A percentile compares a stretch with the other conserved stretches of the same genome.
Conservation (phyloP, 768 basidiomycete genomes). For the Daedaleopsis nitida region DNA sequence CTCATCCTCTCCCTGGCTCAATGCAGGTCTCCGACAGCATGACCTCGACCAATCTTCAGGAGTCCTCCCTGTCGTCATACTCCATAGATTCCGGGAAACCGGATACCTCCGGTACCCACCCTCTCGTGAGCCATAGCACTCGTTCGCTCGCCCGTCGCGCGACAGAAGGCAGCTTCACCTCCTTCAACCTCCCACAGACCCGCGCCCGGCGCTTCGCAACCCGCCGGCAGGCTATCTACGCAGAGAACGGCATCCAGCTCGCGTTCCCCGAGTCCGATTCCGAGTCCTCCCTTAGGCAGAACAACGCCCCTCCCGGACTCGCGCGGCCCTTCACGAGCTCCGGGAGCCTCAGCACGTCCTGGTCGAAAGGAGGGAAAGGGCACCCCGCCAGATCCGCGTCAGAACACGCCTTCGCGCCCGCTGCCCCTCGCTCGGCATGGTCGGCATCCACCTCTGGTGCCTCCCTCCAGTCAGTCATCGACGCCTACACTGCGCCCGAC, state of each 20-base stretch:
- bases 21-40: background rate
- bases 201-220: slow-evolving; percentile 12
- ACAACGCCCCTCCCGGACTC: background rate
- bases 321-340: too few relatives aligned
- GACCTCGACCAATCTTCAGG: background rate
- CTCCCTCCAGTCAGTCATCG: background rate
- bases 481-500: background rate
- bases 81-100: background rate
- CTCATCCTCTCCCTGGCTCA: background rate
- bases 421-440: slow-evolving; percentile 1
- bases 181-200: background rate
- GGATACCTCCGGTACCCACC: background rate
- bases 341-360: background rate
- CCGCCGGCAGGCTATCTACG: slow-evolving; percentile 17
- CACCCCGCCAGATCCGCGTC: slow-evolving; percentile 2
- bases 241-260: slow-evolving; percentile 15
- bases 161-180: background rate
- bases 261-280: slow-evolving; percentile 19
- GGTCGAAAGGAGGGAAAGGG: background rate
- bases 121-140: background rate
- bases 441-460: background rate
- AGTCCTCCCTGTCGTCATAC: background rate
- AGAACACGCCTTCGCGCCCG: slow-evolving; percentile 2
- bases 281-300: slow-evolving; percentile 4
- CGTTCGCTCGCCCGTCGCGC: background rate